A percentile compares a stretch with the other conserved stretches of the same genome.
Conservation (phyloP, 2,329 filamentous ascomycete genomes). For the Scytalidium sp. region DNA sequence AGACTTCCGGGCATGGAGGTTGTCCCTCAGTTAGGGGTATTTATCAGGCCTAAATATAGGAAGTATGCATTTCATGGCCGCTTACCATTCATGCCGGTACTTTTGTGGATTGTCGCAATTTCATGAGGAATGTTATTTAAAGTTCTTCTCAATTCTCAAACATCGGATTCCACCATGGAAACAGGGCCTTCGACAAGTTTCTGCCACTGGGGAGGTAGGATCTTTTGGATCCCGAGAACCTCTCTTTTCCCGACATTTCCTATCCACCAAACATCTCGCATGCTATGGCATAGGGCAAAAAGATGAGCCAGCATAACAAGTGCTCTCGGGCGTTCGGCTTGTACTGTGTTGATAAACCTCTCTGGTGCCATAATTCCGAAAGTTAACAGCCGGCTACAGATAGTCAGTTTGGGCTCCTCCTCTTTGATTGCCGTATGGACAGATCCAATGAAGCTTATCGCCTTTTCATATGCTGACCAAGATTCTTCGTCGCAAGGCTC, state of each 20-base stretch:
- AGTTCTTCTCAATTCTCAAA: not conserved
- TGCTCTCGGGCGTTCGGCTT: constrained; percentile 11
- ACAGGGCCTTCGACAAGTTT: not conserved
- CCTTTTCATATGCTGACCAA: constrained; percentile 7
- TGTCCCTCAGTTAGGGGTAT: no score
- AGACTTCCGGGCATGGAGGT: no score
- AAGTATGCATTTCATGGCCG: no score
- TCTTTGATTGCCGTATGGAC: constrained; percentile 4
- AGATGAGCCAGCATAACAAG: constrained; percentile 24
- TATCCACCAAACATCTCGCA: constrained; percentile 31
- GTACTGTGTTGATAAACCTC: constrained; percentile 11
- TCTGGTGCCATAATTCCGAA: constrained; percentile 13
- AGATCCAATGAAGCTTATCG: constrained; percentile 9
- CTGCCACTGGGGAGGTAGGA: constrained; percentile 10
- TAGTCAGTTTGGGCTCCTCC: constrained; percentile 5
- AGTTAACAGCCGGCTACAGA: constrained; percentile 9
- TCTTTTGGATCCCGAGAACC: constrained; percentile 8
- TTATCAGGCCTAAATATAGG: no score
- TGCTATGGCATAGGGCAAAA: constrained; percentile 25
- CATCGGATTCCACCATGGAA: not conserved
- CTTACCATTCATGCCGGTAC: no score
- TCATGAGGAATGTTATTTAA: no score
- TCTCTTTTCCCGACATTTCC: constrained; percentile 19
- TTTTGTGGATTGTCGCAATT: no score
- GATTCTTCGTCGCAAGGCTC: constrained; percentile 6